Evolutionary conservation across 2,329 filamentous ascomycete genomes (phyloP), one percentile per base, ranked within the genome.

Genomic region (Didymella exigua): DNA sequence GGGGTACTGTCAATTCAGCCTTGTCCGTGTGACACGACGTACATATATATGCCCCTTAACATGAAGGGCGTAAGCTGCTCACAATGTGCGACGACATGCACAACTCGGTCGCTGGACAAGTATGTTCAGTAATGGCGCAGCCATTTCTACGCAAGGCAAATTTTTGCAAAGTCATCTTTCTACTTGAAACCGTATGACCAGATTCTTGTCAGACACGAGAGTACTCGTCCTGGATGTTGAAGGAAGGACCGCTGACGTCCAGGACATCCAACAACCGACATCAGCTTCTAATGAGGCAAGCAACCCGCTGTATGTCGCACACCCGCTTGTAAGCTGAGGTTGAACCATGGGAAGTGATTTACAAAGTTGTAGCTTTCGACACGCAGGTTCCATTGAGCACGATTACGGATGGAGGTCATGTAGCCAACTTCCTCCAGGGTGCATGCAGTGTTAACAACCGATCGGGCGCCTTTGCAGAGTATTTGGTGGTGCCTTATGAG

Each of bases 391-490:
- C 62, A 5, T 5, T n/a, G 4, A 46, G 49, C 14, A 50, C 42
- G 11, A 37, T 71, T 2, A 34, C 56, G 9, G 8, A 50, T 3
- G 77, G 76, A 4, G 37, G 67, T 2, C 66, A 71, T 10, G 76
- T 80, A 0, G 68, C 77, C 1, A 77, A 77, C 0, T 79, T 79
- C 33, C 63, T 78, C 0, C 78, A 80, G 53, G 78, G 77, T 14
- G 78, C 77, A 1, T 76, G 73, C 49, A 76, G 73, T 11, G 63
- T 68, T 6, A 80, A 80, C 45, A 69, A 76, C 4, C 72, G 76
- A 0, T 76, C 78, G 0, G 79, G 79, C 6, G 78, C 78, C 0
- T 82, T 81, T 58, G 74, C 79, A 1, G 77, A 81, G 48, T 79
- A 75, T 42, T 52, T 79, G 9, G 61, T 52, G 0, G 51, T 68